Percentiles rank a stretch among this genome's conserved stretches.
Evolutionary conservation across 169 alveolate species (phyloP).

Genomic region (Cryptosporidium parvum): DNA sequence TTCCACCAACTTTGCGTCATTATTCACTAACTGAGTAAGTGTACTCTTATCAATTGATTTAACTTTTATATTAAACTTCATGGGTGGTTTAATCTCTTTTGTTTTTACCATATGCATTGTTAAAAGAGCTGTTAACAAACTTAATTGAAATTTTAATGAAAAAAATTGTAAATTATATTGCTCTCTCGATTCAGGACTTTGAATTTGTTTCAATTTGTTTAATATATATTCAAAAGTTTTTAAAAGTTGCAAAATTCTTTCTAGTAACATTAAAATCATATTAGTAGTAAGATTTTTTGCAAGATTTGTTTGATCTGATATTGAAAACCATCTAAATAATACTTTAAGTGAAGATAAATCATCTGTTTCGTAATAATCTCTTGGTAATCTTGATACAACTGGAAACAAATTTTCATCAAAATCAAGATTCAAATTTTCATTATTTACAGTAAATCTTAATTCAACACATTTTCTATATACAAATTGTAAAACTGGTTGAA

Average conservation of each 20-base stretch:
- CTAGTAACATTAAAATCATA: too few relatives aligned
- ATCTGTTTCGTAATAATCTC: background rate
- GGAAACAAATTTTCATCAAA: constrained; percentile 16
- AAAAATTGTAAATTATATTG: too few relatives aligned
- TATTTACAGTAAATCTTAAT: background rate
- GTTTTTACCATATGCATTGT: too few relatives aligned
- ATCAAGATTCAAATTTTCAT: background rate
- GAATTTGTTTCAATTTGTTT: too few relatives aligned
- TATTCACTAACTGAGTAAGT: background rate
- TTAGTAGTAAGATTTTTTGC: too few relatives aligned
- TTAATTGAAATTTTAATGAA: too few relatives aligned
- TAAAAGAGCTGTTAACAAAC: too few relatives aligned
- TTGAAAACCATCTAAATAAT: background rate
- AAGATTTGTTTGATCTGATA: too few relatives aligned
- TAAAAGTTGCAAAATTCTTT: too few relatives aligned
- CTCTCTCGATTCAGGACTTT: too few relatives aligned
- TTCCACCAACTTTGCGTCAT: background rate
- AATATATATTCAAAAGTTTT: too few relatives aligned
- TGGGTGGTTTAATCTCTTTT: too few relatives aligned
- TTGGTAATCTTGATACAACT: background rate
- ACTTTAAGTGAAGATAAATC: background rate
- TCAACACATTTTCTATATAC: constrained; percentile 34
- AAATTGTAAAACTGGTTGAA: background rate
- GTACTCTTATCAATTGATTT: background rate
- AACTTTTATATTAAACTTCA: background rate